Evolutionary conservation across 2,329 filamentous ascomycete genomes (phyloP).

Genomic region (Malbranchea cinnamomea): DNA sequence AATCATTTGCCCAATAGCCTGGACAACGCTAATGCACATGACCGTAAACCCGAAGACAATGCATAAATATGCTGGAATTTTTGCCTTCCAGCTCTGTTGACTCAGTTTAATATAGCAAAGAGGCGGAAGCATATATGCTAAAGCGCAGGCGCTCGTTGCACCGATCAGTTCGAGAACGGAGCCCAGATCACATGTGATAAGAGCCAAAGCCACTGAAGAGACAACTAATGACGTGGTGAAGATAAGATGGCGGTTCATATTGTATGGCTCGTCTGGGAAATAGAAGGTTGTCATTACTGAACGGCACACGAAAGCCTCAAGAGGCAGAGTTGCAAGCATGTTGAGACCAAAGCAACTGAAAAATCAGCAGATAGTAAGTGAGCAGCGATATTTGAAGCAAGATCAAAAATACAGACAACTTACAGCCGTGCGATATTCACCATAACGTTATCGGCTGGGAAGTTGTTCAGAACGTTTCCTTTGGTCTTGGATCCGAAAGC

Average conservation of each 20-base stretch:
- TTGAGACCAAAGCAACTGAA: conserved; percentile 78
- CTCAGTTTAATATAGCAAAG: conserved; percentile 91
- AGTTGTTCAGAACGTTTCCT: conserved; percentile 97
- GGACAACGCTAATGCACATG: conserved; percentile 65
- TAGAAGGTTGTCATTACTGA: conserved; percentile 90
- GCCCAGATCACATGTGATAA: conserved; percentile 85
- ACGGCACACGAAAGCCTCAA: conserved; percentile 94
- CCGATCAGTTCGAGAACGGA: conserved; percentile 93
- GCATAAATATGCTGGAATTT: conserved; percentile 53
- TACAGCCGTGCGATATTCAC: conserved; percentile 82
- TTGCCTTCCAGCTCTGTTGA: conserved; percentile 58
- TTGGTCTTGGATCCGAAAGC: conserved; percentile 84
- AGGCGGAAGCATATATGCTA: conserved; percentile 91
- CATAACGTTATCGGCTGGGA: conserved; percentile 76
- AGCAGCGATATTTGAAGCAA: neutral
- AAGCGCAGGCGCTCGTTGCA: conserved; percentile 80
- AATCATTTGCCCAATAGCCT: conserved; percentile 55
- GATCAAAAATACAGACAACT: conserved; percentile 11
- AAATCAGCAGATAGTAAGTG: conserved; percentile 12
- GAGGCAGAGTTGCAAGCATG: conserved; percentile 92
- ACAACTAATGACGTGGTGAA: conserved; percentile 76
- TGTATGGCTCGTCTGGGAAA: conserved; percentile 58
- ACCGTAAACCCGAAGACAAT: conserved; percentile 67
- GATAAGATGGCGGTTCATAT: conserved; percentile 69
- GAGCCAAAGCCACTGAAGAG: conserved; percentile 57